Base-by-base conservation (phyloP, 2,329 filamentous ascomycete species). In the Penicillium decumbens region DNA sequence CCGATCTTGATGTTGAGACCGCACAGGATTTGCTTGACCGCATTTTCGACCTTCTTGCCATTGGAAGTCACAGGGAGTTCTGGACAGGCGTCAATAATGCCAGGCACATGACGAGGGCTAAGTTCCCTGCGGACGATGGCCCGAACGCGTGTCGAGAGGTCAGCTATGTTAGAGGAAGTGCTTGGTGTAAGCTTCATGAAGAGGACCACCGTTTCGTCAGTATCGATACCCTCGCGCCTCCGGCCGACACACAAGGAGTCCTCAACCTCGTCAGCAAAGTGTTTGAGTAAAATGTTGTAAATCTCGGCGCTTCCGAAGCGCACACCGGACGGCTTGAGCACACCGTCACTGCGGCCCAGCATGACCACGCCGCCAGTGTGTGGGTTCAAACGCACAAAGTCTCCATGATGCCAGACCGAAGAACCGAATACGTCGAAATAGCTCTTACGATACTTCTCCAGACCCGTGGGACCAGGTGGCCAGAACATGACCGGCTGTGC, bases 1-100 rank as follows among this genome's bases (percentile, higher is more conserved):
- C 89, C 90, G 0, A 89, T 93, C 75, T 90, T 91, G 57, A 96
- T 83, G 45, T 88, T 82, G 70, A 91, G 75, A 0, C 91, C 92
- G 25, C 89, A 95, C 1, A 98, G 74, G 39, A 97, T 96, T 72
- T 96, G 91, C 76, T 97, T 97, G 5, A 97, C 92, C 0, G 89
- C 89, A 41, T 95, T 90, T 69, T 98, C 92, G 51, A 98, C 89
- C 83, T 97, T 98, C 77, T 98, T 98, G 45, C 92, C 92, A 64
- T 98, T 98, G 2, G 85, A 84, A 13, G 93, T 97, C 58, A 91
- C 84, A 0, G 92, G 93, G 15, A 98, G 93, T 32, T 92, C 90
- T 0, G 85, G 83, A 54, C 87, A 91, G 66, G 88, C 84, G 57
- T 91, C 88, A 15, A 97, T 77, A 0, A 95, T 75, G 0, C 83